Conservation (phyloP, 768 basidiomycete genomes). For the Rhizopogon roseolus region DNA sequence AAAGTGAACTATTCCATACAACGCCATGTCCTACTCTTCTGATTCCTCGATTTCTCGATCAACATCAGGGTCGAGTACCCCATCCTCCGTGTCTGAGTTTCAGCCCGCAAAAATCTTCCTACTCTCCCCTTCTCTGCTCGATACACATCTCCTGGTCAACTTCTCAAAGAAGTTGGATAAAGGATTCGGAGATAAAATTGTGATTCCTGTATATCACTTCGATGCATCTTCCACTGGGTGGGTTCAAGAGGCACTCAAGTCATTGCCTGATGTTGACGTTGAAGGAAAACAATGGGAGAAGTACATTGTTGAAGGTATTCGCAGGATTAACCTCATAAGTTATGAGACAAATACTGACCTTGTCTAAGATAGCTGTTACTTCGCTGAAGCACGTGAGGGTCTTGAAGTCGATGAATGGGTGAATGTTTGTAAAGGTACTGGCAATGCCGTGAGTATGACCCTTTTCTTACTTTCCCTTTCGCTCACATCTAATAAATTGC, state of each 20-base stretch:
- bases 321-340: background rate
- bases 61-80: slow-evolving; percentile 18
- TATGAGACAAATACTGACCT: background rate
- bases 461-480: background rate
- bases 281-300: background rate
- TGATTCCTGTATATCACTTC: slow-evolving; percentile 17
- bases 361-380: background rate
- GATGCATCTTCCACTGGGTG: background rate
- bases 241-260: background rate
- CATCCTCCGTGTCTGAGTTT: slow-evolving; percentile 17
- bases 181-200: slow-evolving; percentile 22
- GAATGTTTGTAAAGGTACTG: background rate
- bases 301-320: background rate
- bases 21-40: slow-evolving; percentile 14
- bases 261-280: background rate
- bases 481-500: background rate
- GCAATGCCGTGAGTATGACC: background rate
- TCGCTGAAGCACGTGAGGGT: background rate
- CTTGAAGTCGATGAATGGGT: background rate
- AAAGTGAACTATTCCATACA: background rate
- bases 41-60: slow-evolving; percentile 11
- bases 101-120: slow-evolving; percentile 15
- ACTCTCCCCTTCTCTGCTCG: slow-evolving; percentile 15
- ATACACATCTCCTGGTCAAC: slow-evolving; percentile 4
- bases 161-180: slow-evolving; percentile 20